Base-by-base conservation (phyloP, 2,329 filamentous ascomycete species). In the Colletotrichum filicis region DNA sequence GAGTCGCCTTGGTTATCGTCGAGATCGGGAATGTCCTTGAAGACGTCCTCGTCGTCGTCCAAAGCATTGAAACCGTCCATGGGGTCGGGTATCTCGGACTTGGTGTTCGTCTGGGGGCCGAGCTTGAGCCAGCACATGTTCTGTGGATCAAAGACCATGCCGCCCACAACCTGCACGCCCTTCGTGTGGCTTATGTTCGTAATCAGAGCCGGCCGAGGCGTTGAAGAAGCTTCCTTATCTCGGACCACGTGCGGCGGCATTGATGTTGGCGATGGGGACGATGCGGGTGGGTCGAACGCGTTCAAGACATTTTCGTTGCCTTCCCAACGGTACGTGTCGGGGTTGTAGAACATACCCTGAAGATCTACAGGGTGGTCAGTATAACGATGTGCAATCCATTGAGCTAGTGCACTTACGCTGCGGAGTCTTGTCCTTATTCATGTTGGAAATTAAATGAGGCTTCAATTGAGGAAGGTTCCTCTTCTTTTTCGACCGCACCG, bases 101-200 rank as follows among this genome's bases (percentile, higher is more conserved):
- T 86, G 55, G 82, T 78, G 63, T 85, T 85, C n/a, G 81, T 81
- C 35, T 87, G 80, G 22, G 85, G 82, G 59, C 88, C 86, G 74
- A 97, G 87, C 82, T 98, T 98, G 69, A 98, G 88, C 97, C 97
- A 99, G 81, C 95, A 97, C 96, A 99, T 98, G 77, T 94, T 94
- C 75, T 95, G 92, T 4, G 97, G 97, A 80, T 99, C 97, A 81
- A 98, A 99, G 11, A 98, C 93, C 97, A 99, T 99, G 77, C 95
- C 95, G n/a, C 95, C 94, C 71, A 98, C 95, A 46, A 98, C 93
- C 83, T 98, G 95, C 16, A 98, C 93, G 74, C 95, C 95, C 79
- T 96, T 94, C 74, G 92, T 92, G 5, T 92, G 89, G 67, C 93
- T 94, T 76, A 98, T 94, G 76, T 98, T 97, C 60, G 95, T 95